phyloP scores from a whole-genome alignment of 192 early-diverging fungal species.

The Linnemannia schmuckeri region DNA sequence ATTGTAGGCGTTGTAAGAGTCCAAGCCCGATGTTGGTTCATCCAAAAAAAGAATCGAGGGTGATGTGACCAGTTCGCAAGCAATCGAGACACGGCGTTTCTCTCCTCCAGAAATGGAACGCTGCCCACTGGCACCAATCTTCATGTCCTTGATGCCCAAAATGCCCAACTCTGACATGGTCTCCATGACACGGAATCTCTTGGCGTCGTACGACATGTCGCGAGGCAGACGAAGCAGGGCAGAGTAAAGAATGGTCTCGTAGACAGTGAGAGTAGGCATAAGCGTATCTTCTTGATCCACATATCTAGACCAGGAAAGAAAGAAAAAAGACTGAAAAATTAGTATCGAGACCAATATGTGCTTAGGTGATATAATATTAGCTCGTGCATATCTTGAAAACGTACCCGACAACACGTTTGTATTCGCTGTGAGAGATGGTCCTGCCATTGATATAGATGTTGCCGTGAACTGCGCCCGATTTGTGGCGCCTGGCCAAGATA shows the following conservation, averaged over 20 bases:
- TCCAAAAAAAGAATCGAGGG: conserved; percentile 93
- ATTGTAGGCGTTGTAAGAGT: conserved; percentile 94
- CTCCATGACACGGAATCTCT: conserved; percentile 79
- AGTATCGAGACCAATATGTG: background rate
- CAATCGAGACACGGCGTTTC: conserved; percentile 93
- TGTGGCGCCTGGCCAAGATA: conserved; percentile 86
- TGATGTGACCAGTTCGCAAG: conserved; percentile 93
- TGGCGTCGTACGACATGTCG: conserved; percentile 75
- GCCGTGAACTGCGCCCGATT: conserved; percentile 76
- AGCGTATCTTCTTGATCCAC: conserved; percentile 95
- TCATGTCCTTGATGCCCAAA: conserved; percentile 82
- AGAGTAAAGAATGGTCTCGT: conserved; percentile 92
- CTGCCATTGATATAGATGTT: conserved; percentile 85
- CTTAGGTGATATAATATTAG: background rate
- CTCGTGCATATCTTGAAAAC: conserved; percentile 7
- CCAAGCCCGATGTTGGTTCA: conserved; percentile 88
- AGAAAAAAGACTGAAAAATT: background rate
- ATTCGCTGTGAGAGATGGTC: conserved; percentile 71
- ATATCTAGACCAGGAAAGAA: conserved; percentile 59
- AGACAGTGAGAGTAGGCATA: conserved; percentile 88
- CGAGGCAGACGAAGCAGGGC: conserved; percentile 87
- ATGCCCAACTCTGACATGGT: conserved; percentile 92
- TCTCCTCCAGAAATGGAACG: conserved; percentile 95
- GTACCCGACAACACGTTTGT: conserved; percentile 82
- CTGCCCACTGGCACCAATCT: conserved; percentile 76